Base-by-base conservation (phyloP, 495 filamentous ascomycete genomes). In the Neurospora sp. region DNA sequence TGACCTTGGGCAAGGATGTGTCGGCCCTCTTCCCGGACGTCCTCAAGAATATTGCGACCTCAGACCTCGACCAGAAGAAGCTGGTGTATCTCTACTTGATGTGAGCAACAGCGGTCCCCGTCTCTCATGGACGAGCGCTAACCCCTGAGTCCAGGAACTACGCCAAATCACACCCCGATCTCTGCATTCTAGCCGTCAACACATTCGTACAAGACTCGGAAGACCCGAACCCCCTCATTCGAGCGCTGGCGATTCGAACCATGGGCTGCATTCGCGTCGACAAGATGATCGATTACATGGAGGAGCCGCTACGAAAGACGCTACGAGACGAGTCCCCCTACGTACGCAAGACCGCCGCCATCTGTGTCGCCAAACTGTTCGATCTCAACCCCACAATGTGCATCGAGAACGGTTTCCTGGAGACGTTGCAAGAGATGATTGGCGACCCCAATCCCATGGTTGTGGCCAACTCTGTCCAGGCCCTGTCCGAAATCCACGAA, bases 271-370 rank as follows among this genome's bases (percentile, higher is more conserved):
- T 99, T 74, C 88, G 96, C 53, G 96, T 99, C 73, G 96, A 98
- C 74, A 99, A 99, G 83, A 99, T 99, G 91, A 93, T 98, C 74
- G 96, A 99, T 79, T 99, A 99, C 81, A 98, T 98, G 96, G 96
- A 99, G 82, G 96, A 98, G 80, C 96, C 96, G 31, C 85, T 99
- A 70, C 89, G 96, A 75, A 99, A 99, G 83, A 99, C 96, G 20
- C 86, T 99, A 75, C 91, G 92, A 78, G 96, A 99, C 82, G 96
- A 99, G 83, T 98, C 94, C 69, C 96, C 96, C 0, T 99, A 99
- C 83, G 96, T 99, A 59, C 92, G 96, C 78, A 99, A 99, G 84
- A 99, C 96, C 1, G 96, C 96, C 65, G 96, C 94, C 8, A 95
- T 99, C 74, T 98, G 96, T 79, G 96, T 99, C 31, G 96, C 96